Conservation (phyloP, 208 protist genomes). For the Crithidia brevicula region DNA sequence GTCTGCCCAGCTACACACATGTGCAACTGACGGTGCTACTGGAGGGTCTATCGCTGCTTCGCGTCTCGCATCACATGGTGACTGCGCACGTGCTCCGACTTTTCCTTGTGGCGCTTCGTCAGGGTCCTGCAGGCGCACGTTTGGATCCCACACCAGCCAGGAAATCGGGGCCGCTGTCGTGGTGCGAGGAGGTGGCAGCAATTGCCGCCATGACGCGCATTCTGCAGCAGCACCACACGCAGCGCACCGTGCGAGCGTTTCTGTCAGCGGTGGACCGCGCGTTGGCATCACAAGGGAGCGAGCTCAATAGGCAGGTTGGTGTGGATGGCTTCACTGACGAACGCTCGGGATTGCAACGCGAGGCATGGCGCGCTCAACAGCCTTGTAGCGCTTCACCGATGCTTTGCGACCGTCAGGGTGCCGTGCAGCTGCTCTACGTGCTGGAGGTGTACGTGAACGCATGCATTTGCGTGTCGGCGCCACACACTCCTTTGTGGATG, state of each 20-base stretch:
- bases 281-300: neutral
- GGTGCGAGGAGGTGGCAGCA: neutral
- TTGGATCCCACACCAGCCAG: no score
- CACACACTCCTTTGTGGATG: slow-evolving; percentile 21
- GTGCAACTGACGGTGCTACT: slow-evolving; percentile 33
- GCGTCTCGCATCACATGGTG: slow-evolving; percentile 36
- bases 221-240: slow-evolving; percentile 27
- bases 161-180: neutral
- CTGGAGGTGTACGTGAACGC: slow-evolving; percentile 27
- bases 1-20: slow-evolving; percentile 17
- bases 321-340: no score
- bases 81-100: slow-evolving; percentile 48
- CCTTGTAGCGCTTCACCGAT: neutral
- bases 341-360: no score
- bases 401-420: neutral
- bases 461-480: slow-evolving; percentile 1
- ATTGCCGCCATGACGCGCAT: slow-evolving; percentile 13
- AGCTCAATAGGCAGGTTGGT: neutral
- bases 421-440: slow-evolving; percentile 13
- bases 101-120: slow-evolving; percentile 8
- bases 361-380: neutral
- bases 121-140: no score
- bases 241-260: slow-evolving; percentile 33
- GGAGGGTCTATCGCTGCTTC: slow-evolving; percentile 42
- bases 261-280: slow-evolving; percentile 18